A percentile compares a stretch with the other conserved stretches of the same genome.
Conservation (phyloP, 306 rosid species). For the Cicer bijugum region DNA sequence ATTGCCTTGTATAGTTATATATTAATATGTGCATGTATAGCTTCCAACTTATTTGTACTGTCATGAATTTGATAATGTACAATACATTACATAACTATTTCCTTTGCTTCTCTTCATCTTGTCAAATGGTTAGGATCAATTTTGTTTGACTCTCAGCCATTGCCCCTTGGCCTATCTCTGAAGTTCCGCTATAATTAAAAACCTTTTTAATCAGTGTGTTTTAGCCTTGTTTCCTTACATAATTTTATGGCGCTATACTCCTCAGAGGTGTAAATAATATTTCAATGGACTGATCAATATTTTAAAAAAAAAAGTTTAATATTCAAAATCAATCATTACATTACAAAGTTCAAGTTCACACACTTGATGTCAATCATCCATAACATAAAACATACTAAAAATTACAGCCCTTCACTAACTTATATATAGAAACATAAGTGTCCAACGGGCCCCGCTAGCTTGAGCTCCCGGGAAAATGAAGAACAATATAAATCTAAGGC, state of each 20-base stretch:
- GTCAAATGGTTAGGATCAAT: slow-evolving; percentile 17
- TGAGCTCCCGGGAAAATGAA: slow-evolving; percentile 1
- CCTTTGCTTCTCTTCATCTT: slow-evolving; percentile 15
- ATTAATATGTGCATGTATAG: slow-evolving; percentile 36
- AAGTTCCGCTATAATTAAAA: background rate
- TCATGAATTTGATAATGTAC: slow-evolving; percentile 42
- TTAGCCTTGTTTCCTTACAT: background rate
- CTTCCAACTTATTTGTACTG: slow-evolving; percentile 37
- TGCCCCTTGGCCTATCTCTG: background rate
- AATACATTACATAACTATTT: slow-evolving; percentile 26
- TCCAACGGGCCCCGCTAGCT: background rate
- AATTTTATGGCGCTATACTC: background rate
- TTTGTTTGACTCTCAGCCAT: background rate
- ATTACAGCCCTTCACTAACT: slow-evolving; percentile 23
- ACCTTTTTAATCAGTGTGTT: background rate
- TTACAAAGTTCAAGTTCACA: slow-evolving; percentile 14
- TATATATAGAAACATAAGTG: background rate
- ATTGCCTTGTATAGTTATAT: slow-evolving; percentile 36
- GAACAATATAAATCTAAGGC: background rate
- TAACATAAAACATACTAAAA: slow-evolving; percentile 11
- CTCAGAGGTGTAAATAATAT: background rate
- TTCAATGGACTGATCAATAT: background rate
- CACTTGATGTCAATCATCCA: slow-evolving; percentile 11
- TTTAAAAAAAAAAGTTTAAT: background rate
- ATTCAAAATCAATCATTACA: background rate